Conservation (phyloP, 2,329 filamentous ascomycete genomes). For the Diaporthe sp. region DNA sequence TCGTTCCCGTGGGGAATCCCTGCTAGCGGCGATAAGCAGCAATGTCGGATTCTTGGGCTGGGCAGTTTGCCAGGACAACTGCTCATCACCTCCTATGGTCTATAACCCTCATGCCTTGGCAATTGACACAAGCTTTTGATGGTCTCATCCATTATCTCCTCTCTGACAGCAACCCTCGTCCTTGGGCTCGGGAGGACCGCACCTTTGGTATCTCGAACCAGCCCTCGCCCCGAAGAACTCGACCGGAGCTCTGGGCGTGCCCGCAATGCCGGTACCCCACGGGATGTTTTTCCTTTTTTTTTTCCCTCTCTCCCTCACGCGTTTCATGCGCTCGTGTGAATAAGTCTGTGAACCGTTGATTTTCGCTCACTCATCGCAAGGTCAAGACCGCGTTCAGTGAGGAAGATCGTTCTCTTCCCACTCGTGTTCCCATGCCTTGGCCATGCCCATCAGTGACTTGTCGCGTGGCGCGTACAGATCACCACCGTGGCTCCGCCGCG, state of each 20-base stretch:
- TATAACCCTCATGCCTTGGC: background rate
- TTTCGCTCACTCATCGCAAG: no score
- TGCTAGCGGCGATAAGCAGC: slow-evolving; percentile 22
- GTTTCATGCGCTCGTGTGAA: background rate
- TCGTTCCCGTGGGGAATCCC: background rate
- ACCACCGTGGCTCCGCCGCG: slow-evolving; percentile 25
- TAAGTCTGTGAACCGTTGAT: rapidly evolving
- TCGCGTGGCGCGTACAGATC: slow-evolving; percentile 34
- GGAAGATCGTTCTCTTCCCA: slow-evolving; percentile 25
- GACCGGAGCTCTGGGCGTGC: background rate
- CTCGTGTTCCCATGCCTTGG: slow-evolving; percentile 29
- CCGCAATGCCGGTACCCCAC: background rate
- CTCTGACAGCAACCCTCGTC: background rate
- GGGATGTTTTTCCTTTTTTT: no score
- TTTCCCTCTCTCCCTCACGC: no score
- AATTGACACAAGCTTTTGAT: background rate
- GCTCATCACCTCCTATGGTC: background rate
- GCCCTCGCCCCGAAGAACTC: background rate
- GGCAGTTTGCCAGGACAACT: background rate
- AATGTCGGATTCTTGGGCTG: background rate
- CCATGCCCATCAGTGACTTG: slow-evolving; percentile 31
- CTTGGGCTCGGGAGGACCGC: background rate
- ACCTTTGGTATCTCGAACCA: background rate
- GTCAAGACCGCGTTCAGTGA: background rate
- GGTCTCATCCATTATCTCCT: background rate